phyloP scores from a whole-genome alignment of 2,329 filamentous ascomycete species.

The Rhynchosporium agropyri region DNA sequence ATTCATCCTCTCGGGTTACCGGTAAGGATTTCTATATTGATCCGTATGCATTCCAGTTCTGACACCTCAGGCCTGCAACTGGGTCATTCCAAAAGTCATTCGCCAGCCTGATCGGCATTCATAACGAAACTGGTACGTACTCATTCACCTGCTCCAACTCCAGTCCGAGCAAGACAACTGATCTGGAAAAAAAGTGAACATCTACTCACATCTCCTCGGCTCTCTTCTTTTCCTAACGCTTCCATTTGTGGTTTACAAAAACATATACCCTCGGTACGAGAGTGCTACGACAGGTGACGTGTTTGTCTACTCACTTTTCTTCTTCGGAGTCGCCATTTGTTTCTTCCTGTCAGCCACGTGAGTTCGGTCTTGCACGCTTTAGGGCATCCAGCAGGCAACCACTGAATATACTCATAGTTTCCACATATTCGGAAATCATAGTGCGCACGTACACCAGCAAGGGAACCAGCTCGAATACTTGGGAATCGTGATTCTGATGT shows the following conservation, averaged over 20 bases:
- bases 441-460: background rate
- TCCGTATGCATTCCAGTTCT: too few relatives aligned
- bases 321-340: slow-evolving; percentile 45
- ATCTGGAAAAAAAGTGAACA: background rate
- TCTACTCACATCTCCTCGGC: slow-evolving; percentile 11
- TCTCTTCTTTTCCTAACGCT: background rate
- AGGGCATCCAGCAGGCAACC: background rate
- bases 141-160: too few relatives aligned
- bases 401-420: background rate
- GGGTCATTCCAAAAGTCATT: too few relatives aligned
- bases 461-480: background rate
- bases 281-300: slow-evolving; percentile 43
- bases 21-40: background rate
- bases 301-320: slow-evolving; percentile 46
- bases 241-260: background rate
- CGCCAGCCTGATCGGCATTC: slow-evolving; percentile 8
- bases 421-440: background rate
- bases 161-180: too few relatives aligned
- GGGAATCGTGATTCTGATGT: too few relatives aligned
- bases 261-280: background rate
- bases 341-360: slow-evolving; percentile 46
- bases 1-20: background rate
- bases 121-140: slow-evolving; percentile 13
- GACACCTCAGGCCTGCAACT: too few relatives aligned
- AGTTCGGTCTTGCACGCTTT: background rate